Percentiles rank a stretch among this genome's conserved stretches.
Conservation (phyloP, 2,329 filamentous ascomycete genomes). For the Aspergillus texensis region DNA sequence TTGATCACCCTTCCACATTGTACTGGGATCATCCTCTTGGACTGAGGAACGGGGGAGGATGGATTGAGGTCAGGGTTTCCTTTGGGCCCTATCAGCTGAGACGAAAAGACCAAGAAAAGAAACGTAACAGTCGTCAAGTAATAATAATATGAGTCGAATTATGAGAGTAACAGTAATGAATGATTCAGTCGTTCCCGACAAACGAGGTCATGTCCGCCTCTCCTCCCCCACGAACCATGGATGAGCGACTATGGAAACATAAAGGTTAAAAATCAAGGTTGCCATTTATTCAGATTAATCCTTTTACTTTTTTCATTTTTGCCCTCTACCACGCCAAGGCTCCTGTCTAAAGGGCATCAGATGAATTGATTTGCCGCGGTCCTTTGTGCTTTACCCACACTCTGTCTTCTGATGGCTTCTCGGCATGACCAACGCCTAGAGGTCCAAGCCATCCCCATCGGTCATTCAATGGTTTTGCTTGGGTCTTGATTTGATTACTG, state of each 20-base stretch:
- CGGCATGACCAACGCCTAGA: slow-evolving; percentile 15
- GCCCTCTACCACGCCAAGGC: background rate
- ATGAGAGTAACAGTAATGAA: background rate
- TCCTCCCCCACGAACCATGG: slow-evolving; percentile 19
- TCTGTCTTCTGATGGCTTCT: slow-evolving; percentile 13
- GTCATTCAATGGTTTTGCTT: background rate
- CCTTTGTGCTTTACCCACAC: slow-evolving; percentile 10
- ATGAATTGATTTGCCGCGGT: slow-evolving; percentile 16
- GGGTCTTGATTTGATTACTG: background rate
- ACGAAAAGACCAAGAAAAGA: background rate
- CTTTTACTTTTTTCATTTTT: slow-evolving; percentile 5
- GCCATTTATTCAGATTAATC: slow-evolving; percentile 14
- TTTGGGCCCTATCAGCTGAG: background rate
- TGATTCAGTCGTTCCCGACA: slow-evolving; percentile 8
- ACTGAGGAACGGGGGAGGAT: background rate
- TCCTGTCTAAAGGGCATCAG: slow-evolving; percentile 3
- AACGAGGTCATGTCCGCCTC: slow-evolving; percentile 7
- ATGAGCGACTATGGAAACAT: slow-evolving; percentile 26
- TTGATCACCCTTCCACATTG: slow-evolving; percentile 7
- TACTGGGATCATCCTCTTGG: slow-evolving; percentile 6
- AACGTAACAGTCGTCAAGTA: background rate
- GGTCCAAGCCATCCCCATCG: slow-evolving; percentile 11
- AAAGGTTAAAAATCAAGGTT: slow-evolving; percentile 25
- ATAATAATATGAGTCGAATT: background rate
- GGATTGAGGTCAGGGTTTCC: background rate